Conservation (phyloP, 345 rosid genomes). For the Gossypium bickii region DNA sequence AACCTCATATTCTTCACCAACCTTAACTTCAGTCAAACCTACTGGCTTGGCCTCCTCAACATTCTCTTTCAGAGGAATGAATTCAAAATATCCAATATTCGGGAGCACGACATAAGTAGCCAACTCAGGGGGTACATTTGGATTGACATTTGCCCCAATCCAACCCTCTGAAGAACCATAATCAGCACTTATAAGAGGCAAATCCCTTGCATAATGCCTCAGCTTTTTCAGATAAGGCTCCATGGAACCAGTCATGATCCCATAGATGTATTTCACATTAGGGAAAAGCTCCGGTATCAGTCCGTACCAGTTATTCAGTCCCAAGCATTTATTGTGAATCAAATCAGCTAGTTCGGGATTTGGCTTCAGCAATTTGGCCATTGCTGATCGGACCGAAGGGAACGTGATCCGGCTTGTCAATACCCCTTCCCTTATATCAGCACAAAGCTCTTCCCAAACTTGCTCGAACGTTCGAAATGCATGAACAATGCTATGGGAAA, state of each 20-base stretch:
- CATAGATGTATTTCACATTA: conserved; percentile 77
- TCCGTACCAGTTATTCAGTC: conserved; percentile 84
- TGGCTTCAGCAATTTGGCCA: conserved; percentile 69
- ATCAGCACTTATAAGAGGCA: conserved; percentile 79
- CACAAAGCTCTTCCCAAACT: conserved; percentile 78
- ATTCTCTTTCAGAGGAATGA: conserved; percentile 47
- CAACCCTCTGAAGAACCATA: conserved; percentile 98
- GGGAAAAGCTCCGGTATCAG: conserved; percentile 81
- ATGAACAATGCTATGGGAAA: conserved; percentile 76
- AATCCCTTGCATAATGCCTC: conserved; percentile 80
- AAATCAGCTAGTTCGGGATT: conserved; percentile 63
- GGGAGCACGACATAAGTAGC: conserved; percentile 79
- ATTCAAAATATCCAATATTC: conserved; percentile 84
- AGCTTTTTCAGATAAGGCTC: conserved; percentile 72
- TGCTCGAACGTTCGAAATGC: conserved; percentile 78
- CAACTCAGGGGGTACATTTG: conserved; percentile 56
- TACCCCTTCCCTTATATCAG: conserved; percentile 54
- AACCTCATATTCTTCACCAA: conserved; percentile 88
- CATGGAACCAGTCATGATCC: conserved; percentile 99
- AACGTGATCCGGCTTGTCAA: conserved; percentile 50
- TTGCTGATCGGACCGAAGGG: conserved; percentile 55
- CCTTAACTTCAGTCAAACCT: conserved; percentile 65
- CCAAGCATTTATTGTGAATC: conserved; percentile 51
- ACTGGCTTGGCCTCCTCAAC: conserved; percentile 43
- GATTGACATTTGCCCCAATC: conserved; percentile 87